phyloP scores from a whole-genome alignment of 306 rosid species.

The Vicia villosa region DNA sequence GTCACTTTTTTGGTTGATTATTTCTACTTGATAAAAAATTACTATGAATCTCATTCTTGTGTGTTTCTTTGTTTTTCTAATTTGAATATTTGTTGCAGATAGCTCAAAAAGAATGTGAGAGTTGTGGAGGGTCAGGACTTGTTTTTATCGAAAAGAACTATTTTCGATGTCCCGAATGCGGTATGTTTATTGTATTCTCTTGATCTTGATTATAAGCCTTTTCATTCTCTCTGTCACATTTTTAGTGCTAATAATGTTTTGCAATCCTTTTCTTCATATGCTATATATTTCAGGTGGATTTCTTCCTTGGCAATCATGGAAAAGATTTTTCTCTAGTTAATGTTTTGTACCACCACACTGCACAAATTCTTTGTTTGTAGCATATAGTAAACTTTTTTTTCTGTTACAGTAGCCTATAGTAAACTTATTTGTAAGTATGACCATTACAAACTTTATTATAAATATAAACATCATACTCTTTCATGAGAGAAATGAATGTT shows the following conservation, averaged over 20 bases:
- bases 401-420: not conserved
- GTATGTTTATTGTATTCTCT: slow-evolving; percentile 41
- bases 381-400: not conserved
- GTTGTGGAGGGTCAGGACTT: slow-evolving; percentile 87
- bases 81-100: slow-evolving; percentile 48
- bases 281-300: slow-evolving; percentile 68
- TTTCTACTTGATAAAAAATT: not conserved
- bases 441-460: too few species aligned
- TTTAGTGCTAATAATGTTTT: not conserved
- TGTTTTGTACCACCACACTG: not conserved
- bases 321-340: slow-evolving; percentile 80
- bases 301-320: slow-evolving; percentile 99
- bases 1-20: slow-evolving; percentile 27
- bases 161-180: slow-evolving; percentile 79
- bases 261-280: not conserved
- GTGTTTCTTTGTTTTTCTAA: not conserved
- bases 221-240: not conserved
- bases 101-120: slow-evolving; percentile 69
- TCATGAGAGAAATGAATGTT: too few species aligned
- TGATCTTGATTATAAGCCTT: not conserved
- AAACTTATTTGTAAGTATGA: not conserved
- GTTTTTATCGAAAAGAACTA: slow-evolving; percentile 61
- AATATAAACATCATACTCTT: too few species aligned
- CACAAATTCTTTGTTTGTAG: not conserved
- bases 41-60: not conserved